A percentile compares a stretch with the other conserved stretches of the same genome.
Evolutionary conservation across 495 filamentous ascomycete genomes (phyloP).

Genomic region (Penicillium simplicissimum): DNA sequence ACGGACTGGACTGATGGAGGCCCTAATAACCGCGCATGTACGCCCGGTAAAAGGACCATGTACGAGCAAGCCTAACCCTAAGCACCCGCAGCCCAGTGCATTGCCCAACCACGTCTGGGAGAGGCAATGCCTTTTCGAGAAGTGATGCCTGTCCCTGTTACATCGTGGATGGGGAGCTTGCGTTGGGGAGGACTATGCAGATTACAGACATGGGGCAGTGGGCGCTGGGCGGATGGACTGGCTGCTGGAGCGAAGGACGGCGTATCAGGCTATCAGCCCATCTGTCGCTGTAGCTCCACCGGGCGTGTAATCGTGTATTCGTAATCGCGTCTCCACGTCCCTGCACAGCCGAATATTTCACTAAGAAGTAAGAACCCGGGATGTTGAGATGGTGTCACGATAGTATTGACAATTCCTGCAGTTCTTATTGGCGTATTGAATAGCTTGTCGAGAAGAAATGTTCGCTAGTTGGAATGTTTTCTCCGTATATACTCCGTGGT

Average conservation of each 20-base stretch:
- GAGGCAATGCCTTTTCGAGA: not conserved
- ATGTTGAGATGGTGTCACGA: not conserved
- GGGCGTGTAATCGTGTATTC: slow-evolving; percentile 2
- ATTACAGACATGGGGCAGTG: no score
- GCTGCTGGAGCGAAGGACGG: not conserved
- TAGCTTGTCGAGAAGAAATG: not conserved
- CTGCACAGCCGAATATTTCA: not conserved
- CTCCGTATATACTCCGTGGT: not conserved
- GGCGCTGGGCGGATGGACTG: not conserved
- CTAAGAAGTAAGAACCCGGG: not conserved
- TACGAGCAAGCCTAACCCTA: not conserved
- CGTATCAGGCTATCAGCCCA: not conserved
- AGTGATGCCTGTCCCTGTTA: not conserved
- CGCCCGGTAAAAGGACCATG: not conserved
- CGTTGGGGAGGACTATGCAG: not conserved
- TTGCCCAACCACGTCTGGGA: not conserved
- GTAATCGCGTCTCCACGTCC: slow-evolving; percentile 2
- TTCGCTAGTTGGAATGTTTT: not conserved
- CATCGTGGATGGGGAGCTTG: not conserved
- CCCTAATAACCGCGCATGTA: not conserved
- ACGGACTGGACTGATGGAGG: no score
- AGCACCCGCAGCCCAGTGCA: not conserved
- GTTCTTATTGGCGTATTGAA: not conserved
- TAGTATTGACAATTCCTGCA: not conserved
- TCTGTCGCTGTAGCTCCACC: not conserved